Evolutionary conservation across 2,329 filamentous ascomycete species (phyloP).

Genomic region (Neobulgaria alba): DNA sequence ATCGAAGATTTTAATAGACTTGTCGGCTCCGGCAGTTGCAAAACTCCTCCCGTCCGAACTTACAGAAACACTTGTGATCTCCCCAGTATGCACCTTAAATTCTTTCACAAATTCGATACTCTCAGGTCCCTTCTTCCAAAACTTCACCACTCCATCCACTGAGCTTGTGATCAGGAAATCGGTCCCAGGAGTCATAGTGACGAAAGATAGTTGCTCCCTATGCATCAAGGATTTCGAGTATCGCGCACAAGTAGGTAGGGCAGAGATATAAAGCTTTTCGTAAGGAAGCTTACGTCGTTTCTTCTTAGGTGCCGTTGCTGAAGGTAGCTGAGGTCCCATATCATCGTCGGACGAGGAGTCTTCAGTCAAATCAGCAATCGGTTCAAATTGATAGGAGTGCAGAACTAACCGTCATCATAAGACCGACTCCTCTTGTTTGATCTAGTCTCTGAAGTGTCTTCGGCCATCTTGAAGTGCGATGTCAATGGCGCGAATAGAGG

Average conservation of each 20-base stretch:
- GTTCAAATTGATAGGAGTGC: conserved; percentile 1
- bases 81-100: conserved; percentile 81
- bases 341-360: conserved; percentile 72
- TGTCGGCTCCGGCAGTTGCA: conserved; percentile 75
- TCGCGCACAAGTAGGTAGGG: conserved; percentile 68
- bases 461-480: conserved; percentile 26
- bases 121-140: conserved; percentile 92
- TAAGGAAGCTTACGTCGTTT: conserved; percentile 86
- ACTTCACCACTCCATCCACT: conserved; percentile 92
- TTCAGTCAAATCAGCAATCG: conserved; percentile 9
- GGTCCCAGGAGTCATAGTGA: conserved; percentile 80
- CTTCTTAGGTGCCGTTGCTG: conserved; percentile 72
- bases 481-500: not conserved
- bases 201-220: conserved; percentile 84
- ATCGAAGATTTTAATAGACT: conserved; percentile 72
- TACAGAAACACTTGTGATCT: conserved; percentile 74
- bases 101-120: conserved; percentile 98
- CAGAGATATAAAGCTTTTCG: conserved; percentile 90
- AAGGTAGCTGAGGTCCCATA: conserved; percentile 85
- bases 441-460: conserved; percentile 28
- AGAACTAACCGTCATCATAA: conserved; percentile 32
- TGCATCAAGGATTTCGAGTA: conserved; percentile 99
- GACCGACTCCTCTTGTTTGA: conserved; percentile 48
- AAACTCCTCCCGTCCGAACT: conserved; percentile 90
- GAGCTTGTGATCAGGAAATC: conserved; percentile 96